Evolutionary conservation across 768 basidiomycete genomes (phyloP).

Genomic region (Hemileccinum rubropunctum): DNA sequence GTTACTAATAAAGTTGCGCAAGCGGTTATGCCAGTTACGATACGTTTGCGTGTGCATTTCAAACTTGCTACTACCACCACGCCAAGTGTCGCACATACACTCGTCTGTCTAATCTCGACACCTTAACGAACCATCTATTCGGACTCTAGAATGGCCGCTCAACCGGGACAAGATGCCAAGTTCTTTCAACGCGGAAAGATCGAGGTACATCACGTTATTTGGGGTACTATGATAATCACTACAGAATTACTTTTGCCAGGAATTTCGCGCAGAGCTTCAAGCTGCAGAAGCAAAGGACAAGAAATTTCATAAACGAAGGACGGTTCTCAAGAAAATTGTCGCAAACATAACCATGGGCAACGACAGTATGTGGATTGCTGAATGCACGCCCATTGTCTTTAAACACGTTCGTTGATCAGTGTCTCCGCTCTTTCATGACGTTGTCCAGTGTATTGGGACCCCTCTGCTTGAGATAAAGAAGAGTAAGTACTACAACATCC

Average conservation of each 20-base stretch:
- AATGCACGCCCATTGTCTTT: slow-evolving; percentile 11
- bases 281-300: slow-evolving; percentile 95
- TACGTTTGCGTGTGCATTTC: neutral
- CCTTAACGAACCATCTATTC: neutral
- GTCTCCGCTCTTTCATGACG: slow-evolving; percentile 93
- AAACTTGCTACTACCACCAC: neutral
- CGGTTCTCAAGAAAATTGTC: slow-evolving; percentile 93
- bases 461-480: slow-evolving; percentile 98
- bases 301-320: slow-evolving; percentile 91
- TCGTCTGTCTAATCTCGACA: neutral
- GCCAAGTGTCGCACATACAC: neutral
- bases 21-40: too few relatives aligned
- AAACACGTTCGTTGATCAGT: slow-evolving; percentile 45
- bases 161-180: slow-evolving; percentile 83
- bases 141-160: slow-evolving; percentile 37
- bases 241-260: slow-evolving; percentile 42
- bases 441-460: slow-evolving; percentile 92
- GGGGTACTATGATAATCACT: slow-evolving; percentile 6
- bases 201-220: slow-evolving; percentile 49
- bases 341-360: slow-evolving; percentile 99
- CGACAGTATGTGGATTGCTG: slow-evolving; percentile 70
- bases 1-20: neutral
- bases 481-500: slow-evolving; percentile 56
- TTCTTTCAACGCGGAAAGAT: slow-evolving; percentile 93
- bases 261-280: slow-evolving; percentile 88